These are phyloP conservation scores for Leccinum imitatum DNA, from an alignment of 768 basidiomycete genomes.

Conservation along the genomic window DNA sequence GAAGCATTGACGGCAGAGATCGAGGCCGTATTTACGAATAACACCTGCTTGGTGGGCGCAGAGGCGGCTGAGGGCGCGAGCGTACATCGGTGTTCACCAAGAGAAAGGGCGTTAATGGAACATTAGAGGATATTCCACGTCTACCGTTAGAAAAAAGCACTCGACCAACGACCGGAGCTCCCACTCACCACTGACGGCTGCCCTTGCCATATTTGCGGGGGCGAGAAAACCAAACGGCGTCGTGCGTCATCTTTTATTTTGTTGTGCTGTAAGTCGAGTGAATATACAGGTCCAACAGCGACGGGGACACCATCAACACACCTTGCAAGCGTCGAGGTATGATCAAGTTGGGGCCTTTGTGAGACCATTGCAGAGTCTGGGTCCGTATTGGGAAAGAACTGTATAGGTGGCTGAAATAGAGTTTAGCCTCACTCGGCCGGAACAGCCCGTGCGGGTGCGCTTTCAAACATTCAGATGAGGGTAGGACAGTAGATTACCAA, in stretches of 20 bases:
- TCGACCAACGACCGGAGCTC: background rate
- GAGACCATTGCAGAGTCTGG: too few species aligned
- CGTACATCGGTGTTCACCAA: background rate
- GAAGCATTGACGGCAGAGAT: constrained; percentile 98
- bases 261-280: background rate
- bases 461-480: too few species aligned
- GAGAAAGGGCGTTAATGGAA: background rate
- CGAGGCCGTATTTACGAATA: constrained; percentile 95
- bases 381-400: constrained; percentile 19
- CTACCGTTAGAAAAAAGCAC: background rate
- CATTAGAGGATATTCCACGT: background rate
- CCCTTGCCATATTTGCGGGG: constrained; percentile 96
- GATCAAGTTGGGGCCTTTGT: background rate
- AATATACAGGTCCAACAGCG: background rate
- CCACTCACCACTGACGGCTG: constrained; percentile 84
- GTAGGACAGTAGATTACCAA: too few species aligned
- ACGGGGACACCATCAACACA: constrained; percentile 6
- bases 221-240: constrained; percentile 96
- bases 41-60: constrained; percentile 98
- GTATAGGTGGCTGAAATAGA: constrained; percentile 29
- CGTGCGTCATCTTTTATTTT: constrained; percentile 98
- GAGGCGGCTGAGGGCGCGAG: constrained; percentile 63
- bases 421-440: constrained; percentile 3
- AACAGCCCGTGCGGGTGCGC: too few species aligned
- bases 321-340: constrained; percentile 21